Conservation (phyloP, 192 early-diverging fungal species). For the Hyaloraphidium curvatum region DNA sequence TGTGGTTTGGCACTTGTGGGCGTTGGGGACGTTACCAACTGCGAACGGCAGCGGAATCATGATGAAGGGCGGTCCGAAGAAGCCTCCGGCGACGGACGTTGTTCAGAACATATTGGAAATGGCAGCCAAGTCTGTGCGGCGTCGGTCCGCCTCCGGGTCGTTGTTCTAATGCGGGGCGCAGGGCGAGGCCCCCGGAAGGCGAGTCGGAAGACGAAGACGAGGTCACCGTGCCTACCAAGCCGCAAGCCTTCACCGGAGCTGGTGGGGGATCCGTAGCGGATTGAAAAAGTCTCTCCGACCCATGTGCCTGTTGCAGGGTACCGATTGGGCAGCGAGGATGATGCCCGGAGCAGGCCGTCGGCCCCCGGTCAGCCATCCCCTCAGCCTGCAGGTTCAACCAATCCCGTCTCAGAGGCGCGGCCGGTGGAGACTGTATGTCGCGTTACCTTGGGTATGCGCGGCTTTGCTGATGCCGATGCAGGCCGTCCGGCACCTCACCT, state of each 20-base stretch:
- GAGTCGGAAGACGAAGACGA: neutral
- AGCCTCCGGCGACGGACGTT: constrained; percentile 24
- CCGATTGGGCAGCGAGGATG: constrained; percentile 17
- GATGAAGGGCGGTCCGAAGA: constrained; percentile 22
- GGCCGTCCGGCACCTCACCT: constrained; percentile 59
- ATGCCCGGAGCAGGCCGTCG: constrained; percentile 8
- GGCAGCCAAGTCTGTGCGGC: constrained; percentile 32
- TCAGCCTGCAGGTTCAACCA: neutral
- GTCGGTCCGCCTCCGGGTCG: neutral
- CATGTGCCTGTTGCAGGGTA: constrained; percentile 8
- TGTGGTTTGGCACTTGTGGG: too few species aligned
- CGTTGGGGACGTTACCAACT: too few species aligned
- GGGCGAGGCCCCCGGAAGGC: constrained; percentile 14
- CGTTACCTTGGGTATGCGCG: constrained; percentile 12
- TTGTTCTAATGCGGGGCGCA: constrained; percentile 1
- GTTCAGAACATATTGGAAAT: constrained; percentile 61
- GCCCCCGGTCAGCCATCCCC: neutral
- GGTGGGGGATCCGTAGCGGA: neutral
- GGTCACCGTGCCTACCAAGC: neutral
- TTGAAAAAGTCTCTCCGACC: neutral
- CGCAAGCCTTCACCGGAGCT: constrained; percentile 1
- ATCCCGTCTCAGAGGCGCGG: constrained; percentile 5
- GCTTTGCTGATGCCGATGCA: constrained; percentile 12
- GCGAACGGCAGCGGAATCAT: constrained; percentile 19
- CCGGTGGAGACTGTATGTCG: constrained; percentile 18